These are phyloP conservation scores for Rossbeevera mucosa DNA, from an alignment of 768 basidiomycete species.

Conservation along the genomic window DNA sequence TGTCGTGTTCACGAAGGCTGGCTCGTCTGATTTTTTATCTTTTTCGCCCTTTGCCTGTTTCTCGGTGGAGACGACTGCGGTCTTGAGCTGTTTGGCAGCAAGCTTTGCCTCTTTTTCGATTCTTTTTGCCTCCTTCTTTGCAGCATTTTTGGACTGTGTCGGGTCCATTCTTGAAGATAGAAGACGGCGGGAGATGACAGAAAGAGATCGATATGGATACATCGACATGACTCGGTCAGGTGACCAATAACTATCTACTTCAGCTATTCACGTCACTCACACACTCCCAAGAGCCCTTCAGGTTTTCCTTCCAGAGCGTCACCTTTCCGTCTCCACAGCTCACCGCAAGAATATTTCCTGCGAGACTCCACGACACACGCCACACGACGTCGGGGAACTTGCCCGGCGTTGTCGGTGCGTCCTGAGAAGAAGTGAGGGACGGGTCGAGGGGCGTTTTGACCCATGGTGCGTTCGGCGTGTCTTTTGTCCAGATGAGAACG, in stretches of 20 bases:
- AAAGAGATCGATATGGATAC: too few relatives aligned
- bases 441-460: constrained; percentile 78
- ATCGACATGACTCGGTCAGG: too few relatives aligned
- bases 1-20: constrained; percentile 82
- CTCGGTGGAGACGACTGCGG: constrained; percentile 39
- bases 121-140: constrained; percentile 83
- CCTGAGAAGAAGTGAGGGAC: constrained; percentile 43
- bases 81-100: constrained; percentile 56
- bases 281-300: constrained; percentile 94
- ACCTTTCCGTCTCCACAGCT: constrained; percentile 98
- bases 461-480: constrained; percentile 70
- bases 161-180: neutral
- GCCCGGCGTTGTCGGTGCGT: constrained; percentile 48
- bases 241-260: too few relatives aligned
- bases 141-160: constrained; percentile 30
- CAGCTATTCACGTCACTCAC: constrained; percentile 92
- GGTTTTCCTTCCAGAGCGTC: constrained; percentile 95
- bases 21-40: constrained; percentile 64
- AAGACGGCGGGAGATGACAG: too few relatives aligned
- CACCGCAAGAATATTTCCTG: constrained; percentile 93
- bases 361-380: constrained; percentile 98
- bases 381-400: constrained; percentile 97
- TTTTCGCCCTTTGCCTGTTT: constrained; percentile 77
- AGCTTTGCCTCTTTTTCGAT: constrained; percentile 75
- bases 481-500: constrained; percentile 89